These are phyloP conservation scores for Solanum pennellii DNA, from an alignment of 257 asterid species.

Conservation along the genomic window DNA sequence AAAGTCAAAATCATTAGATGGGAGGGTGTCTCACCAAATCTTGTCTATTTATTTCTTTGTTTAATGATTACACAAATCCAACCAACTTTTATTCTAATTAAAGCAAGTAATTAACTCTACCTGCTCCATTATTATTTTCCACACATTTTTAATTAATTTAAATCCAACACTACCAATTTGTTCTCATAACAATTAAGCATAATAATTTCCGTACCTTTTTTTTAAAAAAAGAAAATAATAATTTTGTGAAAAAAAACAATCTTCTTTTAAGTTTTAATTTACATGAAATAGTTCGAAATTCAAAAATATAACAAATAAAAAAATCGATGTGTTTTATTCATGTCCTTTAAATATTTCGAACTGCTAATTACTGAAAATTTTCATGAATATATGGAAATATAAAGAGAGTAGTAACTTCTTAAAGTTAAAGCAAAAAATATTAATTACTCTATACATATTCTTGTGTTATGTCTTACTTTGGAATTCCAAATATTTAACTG, in stretches of 20 bases:
- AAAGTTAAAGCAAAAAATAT: neutral
- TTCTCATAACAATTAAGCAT: neutral
- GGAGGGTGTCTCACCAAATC: neutral
- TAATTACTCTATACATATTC: neutral
- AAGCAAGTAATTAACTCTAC: neutral
- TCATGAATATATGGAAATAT: neutral
- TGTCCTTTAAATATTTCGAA: neutral
- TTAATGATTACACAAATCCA: neutral
- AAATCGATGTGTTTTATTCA: neutral
- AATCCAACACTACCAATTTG: neutral
- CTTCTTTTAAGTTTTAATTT: neutral
- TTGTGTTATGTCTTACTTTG: neutral
- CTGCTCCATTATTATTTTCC: neutral
- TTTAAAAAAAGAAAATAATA: fast-evolving
- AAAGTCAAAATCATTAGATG: neutral
- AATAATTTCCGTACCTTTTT: neutral
- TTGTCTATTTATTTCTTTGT: neutral
- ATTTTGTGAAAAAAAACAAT: neutral
- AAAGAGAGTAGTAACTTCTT: neutral
- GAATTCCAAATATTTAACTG: neutral
- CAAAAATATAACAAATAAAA: neutral
- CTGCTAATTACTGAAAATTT: neutral
- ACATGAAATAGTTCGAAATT: neutral
- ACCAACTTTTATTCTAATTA: neutral
- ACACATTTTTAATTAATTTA: neutral